Percentiles rank a stretch among this genome's conserved stretches.
Evolutionary conservation across 192 early-diverging fungal genomes (phyloP).

Genomic region (Podochytrium sp.): DNA sequence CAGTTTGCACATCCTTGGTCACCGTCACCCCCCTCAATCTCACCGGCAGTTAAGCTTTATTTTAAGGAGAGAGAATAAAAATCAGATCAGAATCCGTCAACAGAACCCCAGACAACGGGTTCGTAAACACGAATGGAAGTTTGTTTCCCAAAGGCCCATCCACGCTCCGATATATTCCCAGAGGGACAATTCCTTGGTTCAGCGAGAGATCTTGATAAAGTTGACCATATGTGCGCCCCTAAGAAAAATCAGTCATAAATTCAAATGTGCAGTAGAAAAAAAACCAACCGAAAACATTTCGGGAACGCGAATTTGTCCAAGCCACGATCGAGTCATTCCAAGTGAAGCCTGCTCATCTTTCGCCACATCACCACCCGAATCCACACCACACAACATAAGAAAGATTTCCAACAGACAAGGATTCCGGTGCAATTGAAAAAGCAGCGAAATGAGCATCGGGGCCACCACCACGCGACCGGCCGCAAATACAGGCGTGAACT

Average conservation of each 20-base stretch:
- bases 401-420: conserved; percentile 62
- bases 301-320: conserved; percentile 51
- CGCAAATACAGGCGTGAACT: conserved; percentile 66
- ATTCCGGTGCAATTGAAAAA: conserved; percentile 53
- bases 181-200: conserved; percentile 54
- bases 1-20: no score
- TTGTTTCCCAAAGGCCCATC: conserved; percentile 51
- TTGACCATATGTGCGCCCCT: conserved; percentile 51
- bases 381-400: conserved; percentile 64
- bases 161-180: conserved; percentile 49
- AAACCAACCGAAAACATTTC: conserved; percentile 42
- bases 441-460: conserved; percentile 44
- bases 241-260: neutral
- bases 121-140: conserved; percentile 71
- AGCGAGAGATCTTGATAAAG: conserved; percentile 57
- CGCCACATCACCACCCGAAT: neutral
- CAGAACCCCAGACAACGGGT: conserved; percentile 63
- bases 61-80: conserved; percentile 50
- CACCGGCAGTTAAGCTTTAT: no score
- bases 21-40: no score
- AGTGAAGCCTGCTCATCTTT: conserved; percentile 20
- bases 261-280: neutral
- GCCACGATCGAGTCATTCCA: conserved; percentile 30
- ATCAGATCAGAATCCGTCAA: conserved; percentile 57
- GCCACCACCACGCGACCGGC: conserved; percentile 64